phyloP scores from a whole-genome alignment of 306 rosid genomes.

The Cucurbita argyrosperma region DNA sequence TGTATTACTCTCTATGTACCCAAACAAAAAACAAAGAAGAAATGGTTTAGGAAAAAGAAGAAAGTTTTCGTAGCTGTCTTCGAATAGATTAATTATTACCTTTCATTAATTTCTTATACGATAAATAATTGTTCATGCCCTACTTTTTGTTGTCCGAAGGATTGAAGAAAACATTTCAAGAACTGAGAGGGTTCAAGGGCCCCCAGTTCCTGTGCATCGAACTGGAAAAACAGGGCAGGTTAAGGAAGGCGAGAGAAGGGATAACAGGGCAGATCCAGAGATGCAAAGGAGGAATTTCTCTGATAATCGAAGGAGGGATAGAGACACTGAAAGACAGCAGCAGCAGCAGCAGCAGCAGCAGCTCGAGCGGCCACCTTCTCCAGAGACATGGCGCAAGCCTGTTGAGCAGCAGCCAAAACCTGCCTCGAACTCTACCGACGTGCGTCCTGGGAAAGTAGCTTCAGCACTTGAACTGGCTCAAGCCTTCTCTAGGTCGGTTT shows the following conservation, averaged over 20 bases:
- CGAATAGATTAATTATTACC: neutral
- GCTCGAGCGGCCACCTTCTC: slow-evolving; percentile 66
- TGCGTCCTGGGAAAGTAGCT: slow-evolving; percentile 55
- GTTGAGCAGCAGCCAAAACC: slow-evolving; percentile 51
- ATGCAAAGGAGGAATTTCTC: slow-evolving; percentile 66
- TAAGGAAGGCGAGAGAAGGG: slow-evolving; percentile 52
- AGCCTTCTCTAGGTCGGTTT: slow-evolving; percentile 78
- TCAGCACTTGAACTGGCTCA: slow-evolving; percentile 91
- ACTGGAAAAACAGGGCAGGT: slow-evolving; percentile 41
- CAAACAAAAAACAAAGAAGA: neutral
- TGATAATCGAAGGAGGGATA: slow-evolving; percentile 33
- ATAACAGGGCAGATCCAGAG: slow-evolving; percentile 41
- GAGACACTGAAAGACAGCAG: slow-evolving; percentile 51
- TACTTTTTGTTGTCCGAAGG: slow-evolving; percentile 28
- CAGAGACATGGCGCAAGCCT: slow-evolving; percentile 94
- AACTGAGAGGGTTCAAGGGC: slow-evolving; percentile 43
- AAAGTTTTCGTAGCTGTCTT: neutral
- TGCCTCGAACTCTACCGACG: slow-evolving; percentile 23
- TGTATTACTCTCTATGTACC: neutral
- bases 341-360: slow-evolving; percentile 26
- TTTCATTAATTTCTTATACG: neutral
- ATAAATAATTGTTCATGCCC: neutral
- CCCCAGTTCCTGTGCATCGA: slow-evolving; percentile 19
- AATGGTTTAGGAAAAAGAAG: neutral
- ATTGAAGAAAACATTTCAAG: slow-evolving; percentile 35